phyloP scores from a whole-genome alignment of 805 yeast species.

The Sugiyamaella mastotermitis region DNA sequence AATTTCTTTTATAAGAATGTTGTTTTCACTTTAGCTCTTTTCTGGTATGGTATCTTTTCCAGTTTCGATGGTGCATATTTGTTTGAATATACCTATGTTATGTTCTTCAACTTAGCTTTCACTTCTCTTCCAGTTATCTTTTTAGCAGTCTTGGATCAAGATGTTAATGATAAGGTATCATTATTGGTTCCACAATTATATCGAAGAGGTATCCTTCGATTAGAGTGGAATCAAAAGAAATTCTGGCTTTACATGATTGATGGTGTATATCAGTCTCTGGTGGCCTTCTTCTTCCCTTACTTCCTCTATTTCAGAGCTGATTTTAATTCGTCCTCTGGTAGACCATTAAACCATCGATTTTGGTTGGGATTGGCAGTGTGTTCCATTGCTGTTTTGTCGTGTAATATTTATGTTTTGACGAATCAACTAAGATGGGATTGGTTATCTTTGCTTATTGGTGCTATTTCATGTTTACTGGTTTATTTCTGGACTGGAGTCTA shows the following conservation, averaged over 20 bases:
- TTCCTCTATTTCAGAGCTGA: constrained; percentile 44
- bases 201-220: constrained; percentile 58
- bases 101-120: constrained; percentile 77
- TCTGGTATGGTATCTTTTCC: constrained; percentile 71
- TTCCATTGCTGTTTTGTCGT: constrained; percentile 54
- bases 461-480: constrained; percentile 51
- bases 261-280: constrained; percentile 68
- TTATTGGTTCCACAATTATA: constrained; percentile 67
- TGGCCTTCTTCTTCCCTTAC: constrained; percentile 67
- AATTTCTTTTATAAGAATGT: constrained; percentile 76
- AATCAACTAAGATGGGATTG: constrained; percentile 79
- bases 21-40: constrained; percentile 64
- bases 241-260: constrained; percentile 62
- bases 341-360: constrained; percentile 56
- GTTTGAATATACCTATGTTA: constrained; percentile 71
- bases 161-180: constrained; percentile 61
- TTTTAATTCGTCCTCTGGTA: constrained; percentile 41
- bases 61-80: constrained; percentile 72
- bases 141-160: constrained; percentile 72
- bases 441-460: constrained; percentile 47
- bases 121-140: constrained; percentile 76
- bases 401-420: constrained; percentile 59
- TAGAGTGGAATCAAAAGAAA: constrained; percentile 57
- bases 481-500: constrained; percentile 80
- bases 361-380: constrained; percentile 64